Evolutionary conservation across 306 rosid species (phyloP), one percentile per base, ranked within the genome.

Genomic region (Fagus sylvatica): DNA sequence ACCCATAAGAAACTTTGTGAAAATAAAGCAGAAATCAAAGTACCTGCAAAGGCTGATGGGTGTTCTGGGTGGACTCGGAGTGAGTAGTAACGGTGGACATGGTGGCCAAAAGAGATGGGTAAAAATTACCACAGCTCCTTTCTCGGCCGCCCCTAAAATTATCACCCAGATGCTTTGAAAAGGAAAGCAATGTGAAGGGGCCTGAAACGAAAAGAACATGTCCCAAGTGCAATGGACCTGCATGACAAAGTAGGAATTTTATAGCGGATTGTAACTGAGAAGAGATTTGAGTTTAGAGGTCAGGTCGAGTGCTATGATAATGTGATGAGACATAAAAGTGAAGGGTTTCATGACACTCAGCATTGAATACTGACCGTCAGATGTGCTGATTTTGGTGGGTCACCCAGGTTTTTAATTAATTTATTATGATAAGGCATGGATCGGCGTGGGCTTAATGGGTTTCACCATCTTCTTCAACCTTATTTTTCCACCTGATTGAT

Each of bases 11-110:
- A 39, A 48, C 49, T 54, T 17, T 1, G 40, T 22, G 43, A 46
- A 36, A 78, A 78, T 65, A 6, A n/a, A 74, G 34, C 40, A 48
- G 22, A 6, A 74, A 76, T 43, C 37, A 68, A 56, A 70, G 41
- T 43, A 92, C 97, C 96, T 88, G 98, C 54, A 89, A 75, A 70
- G 90, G 91, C 30, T 41, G 88, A 17, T 64, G 78, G 73, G 71
- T 74, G n/a, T 73, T 79, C 41, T 69, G 83, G 83, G 79, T 65
- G 3, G 86, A 48, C 7, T 72, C 88, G 37, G 61, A 53, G 15
- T 78, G 81, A 79, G 37, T n/a, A 13, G 87, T 73, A 57, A 41
- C 79, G 53, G 97, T 67, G 79, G 97, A 88, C 97, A 94, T 92
- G 87, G 91, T 30, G 76, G 90, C 86, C 4, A 76, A 5, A 69